phyloP scores from a whole-genome alignment of 768 basidiomycete genomes.

The Amanita pallidorosea region DNA sequence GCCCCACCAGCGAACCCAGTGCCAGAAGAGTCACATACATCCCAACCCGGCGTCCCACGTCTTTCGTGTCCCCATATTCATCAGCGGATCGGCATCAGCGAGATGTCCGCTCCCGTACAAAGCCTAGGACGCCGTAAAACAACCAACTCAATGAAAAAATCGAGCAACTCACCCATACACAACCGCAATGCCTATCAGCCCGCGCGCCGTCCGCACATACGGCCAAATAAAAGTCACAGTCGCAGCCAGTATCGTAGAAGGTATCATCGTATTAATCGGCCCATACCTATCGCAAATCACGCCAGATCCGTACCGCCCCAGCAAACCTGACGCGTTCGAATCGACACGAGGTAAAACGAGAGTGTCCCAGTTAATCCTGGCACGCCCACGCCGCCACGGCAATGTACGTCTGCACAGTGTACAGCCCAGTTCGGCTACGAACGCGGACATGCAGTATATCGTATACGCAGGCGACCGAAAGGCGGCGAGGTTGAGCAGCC shows the following conservation, averaged over 20 bases:
- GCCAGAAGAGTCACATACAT: constrained; percentile 53
- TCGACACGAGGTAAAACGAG: constrained; percentile 53
- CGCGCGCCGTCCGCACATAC: constrained; percentile 31
- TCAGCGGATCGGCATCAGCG: constrained; percentile 42
- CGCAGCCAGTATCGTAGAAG: constrained; percentile 45
- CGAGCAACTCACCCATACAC: constrained; percentile 46
- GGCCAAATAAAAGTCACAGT: constrained; percentile 66
- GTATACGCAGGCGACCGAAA: constrained; percentile 45
- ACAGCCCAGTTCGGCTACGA: constrained; percentile 54
- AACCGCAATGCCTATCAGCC: constrained; percentile 42
- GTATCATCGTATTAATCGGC: constrained; percentile 56
- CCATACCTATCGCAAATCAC: constrained; percentile 46
- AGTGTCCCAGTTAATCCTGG: constrained; percentile 37
- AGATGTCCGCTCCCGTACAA: constrained; percentile 50
- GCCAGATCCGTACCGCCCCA: constrained; percentile 51
- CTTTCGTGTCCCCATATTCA: constrained; percentile 44
- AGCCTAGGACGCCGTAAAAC: constrained; percentile 25
- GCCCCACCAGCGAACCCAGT: constrained; percentile 54
- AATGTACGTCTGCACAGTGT: constrained; percentile 67
- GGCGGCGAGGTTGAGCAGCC: constrained; percentile 44
- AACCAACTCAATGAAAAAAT: background rate
- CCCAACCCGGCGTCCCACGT: constrained; percentile 56
- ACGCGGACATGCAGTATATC: constrained; percentile 45
- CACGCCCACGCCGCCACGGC: constrained; percentile 40
- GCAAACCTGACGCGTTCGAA: constrained; percentile 58